Conservation (phyloP, 2,329 filamentous ascomycete genomes). For the Diaporthe citriasiana region DNA sequence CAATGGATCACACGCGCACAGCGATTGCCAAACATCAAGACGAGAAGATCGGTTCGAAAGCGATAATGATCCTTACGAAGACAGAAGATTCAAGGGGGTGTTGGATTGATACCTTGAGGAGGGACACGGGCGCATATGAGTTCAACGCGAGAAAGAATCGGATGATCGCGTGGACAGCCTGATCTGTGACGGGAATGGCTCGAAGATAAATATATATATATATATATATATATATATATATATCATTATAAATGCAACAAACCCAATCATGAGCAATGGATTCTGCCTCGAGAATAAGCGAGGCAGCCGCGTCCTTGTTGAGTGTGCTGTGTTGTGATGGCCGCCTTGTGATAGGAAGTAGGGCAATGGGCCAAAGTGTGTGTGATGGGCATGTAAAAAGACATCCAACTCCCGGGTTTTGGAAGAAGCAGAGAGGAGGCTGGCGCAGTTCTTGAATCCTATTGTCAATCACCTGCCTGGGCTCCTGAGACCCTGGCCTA, state of each 20-base stretch:
- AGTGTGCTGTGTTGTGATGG: background rate
- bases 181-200: slow-evolving; percentile 17
- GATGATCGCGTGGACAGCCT: background rate
- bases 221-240: background rate
- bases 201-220: slow-evolving; percentile 3
- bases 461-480: too few species aligned
- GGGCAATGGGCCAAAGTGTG: background rate
- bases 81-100: background rate
- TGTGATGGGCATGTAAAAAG: background rate
- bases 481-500: background rate
- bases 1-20: background rate
- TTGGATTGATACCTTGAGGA: slow-evolving; percentile 13
- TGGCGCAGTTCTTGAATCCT: background rate
- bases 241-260: slow-evolving; percentile 4
- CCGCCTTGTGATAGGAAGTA: background rate
- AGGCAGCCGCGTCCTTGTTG: background rate
- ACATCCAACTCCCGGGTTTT: background rate
- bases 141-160: background rate
- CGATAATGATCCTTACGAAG: slow-evolving; percentile 8
- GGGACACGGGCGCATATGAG: background rate
- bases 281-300: background rate
- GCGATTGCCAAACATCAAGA: background rate
- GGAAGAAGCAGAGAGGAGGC: background rate
- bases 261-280: slow-evolving; percentile 1
- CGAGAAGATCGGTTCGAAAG: background rate